Percentiles rank a stretch among this genome's conserved stretches.
These are phyloP conservation scores for Candida nemodendra DNA, from an alignment of 805 yeast species.

Conservation along the genomic window DNA sequence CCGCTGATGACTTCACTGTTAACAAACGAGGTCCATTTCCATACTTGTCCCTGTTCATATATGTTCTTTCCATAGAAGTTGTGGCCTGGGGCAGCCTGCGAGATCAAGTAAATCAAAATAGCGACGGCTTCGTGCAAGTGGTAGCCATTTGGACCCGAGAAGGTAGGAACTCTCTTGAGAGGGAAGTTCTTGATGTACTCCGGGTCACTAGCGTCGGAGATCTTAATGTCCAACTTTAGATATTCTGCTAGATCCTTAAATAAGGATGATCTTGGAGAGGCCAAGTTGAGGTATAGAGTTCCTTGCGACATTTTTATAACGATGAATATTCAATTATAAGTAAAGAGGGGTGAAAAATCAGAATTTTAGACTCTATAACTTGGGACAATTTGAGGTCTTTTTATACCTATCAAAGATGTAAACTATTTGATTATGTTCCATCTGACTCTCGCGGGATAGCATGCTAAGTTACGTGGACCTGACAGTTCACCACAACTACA, in stretches of 20 bases:
- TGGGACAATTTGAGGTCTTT: neutral
- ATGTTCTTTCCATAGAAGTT: slow-evolving; percentile 58
- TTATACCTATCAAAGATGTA: slow-evolving; percentile 1
- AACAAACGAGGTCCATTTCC: slow-evolving; percentile 74
- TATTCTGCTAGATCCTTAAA: slow-evolving; percentile 51
- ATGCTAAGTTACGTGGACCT: too few species aligned
- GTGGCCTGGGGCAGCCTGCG: slow-evolving; percentile 34
- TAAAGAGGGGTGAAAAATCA: neutral
- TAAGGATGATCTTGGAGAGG: slow-evolving; percentile 35
- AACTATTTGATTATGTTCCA: too few species aligned
- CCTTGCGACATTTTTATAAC: slow-evolving; percentile 10
- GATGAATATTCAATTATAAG: neutral
- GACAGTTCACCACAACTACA: too few species aligned
- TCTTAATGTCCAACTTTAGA: slow-evolving; percentile 54
- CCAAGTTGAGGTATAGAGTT: slow-evolving; percentile 7
- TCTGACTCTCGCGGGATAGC: too few species aligned
- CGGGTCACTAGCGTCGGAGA: slow-evolving; percentile 41
- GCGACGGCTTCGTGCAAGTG: slow-evolving; percentile 68
- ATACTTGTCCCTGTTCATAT: slow-evolving; percentile 57
- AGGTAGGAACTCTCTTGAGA: slow-evolving; percentile 60
- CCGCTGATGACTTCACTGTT: slow-evolving; percentile 59
- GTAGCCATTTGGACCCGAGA: slow-evolving; percentile 61
- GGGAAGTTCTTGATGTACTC: slow-evolving; percentile 55
- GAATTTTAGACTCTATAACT: neutral
- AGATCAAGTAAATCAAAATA: slow-evolving; percentile 44